Percentiles rank a stretch among this genome's conserved stretches.
Evolutionary conservation across 495 filamentous ascomycete species (phyloP).

Genomic region (Aspergillus steynii): DNA sequence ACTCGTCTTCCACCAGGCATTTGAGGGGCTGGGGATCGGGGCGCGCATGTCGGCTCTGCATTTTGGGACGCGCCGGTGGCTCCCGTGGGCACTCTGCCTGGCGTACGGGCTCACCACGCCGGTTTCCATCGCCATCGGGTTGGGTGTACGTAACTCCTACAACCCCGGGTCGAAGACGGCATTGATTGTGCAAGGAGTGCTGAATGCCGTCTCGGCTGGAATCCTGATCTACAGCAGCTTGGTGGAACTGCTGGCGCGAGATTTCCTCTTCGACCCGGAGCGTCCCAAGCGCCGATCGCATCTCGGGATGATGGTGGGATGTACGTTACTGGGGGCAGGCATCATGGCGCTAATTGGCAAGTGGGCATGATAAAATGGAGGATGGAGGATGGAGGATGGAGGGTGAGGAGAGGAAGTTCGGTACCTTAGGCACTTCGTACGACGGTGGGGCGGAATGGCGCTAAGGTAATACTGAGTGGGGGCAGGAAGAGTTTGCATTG

Average conservation of each 20-base stretch:
- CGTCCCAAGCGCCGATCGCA: conserved; percentile 29
- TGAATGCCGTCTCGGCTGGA: conserved; percentile 35
- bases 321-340: conserved; percentile 26
- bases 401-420: neutral
- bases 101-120: conserved; percentile 37
- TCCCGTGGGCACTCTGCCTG: conserved; percentile 33
- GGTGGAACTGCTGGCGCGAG: conserved; percentile 36
- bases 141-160: conserved; percentile 34
- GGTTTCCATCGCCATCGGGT: conserved; percentile 35
- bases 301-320: conserved; percentile 32
- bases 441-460: no score
- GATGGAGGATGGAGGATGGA: neutral
- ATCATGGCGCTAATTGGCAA: conserved; percentile 37
- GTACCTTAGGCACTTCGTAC: no score
- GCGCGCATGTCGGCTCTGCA: conserved; percentile 30
- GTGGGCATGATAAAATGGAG: conserved; percentile 25
- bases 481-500: no score
- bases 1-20: conserved; percentile 52
- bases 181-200: conserved; percentile 32
- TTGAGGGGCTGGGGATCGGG: conserved; percentile 29
- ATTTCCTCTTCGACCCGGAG: conserved; percentile 39
- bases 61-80: conserved; percentile 46
- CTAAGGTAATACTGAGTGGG: neutral
- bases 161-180: conserved; percentile 30
- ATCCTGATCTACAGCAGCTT: conserved; percentile 38